phyloP scores from a whole-genome alignment of 2,329 filamentous ascomycete genomes.

The Colletotrichum melonis region DNA sequence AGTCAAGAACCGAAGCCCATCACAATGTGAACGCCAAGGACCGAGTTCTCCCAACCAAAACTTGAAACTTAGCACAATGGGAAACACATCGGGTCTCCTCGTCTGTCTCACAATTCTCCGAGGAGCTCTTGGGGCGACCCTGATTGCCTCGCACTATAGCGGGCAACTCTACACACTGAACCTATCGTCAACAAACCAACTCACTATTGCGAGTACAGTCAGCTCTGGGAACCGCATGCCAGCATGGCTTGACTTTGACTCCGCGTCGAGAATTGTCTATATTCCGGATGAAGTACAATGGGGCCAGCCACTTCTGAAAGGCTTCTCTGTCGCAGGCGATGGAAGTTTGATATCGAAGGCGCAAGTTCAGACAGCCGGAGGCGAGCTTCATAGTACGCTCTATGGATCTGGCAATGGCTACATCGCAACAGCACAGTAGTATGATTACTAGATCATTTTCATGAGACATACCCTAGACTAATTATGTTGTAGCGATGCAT shows the following conservation, averaged over 20 bases:
- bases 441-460: constrained; percentile 32
- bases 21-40: background rate
- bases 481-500: constrained; percentile 47
- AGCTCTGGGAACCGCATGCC: constrained; percentile 49
- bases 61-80: background rate
- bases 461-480: background rate
- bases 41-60: background rate
- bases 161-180: constrained; percentile 51
- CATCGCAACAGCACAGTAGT: constrained; percentile 58
- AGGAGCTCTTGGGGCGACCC: constrained; percentile 35
- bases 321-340: constrained; percentile 45
- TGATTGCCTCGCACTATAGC: constrained; percentile 53
- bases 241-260: constrained; percentile 51
- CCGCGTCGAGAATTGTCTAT: constrained; percentile 46
- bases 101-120: background rate
- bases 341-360: constrained; percentile 46
- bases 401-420: constrained; percentile 55
- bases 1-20: background rate
- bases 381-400: constrained; percentile 53
- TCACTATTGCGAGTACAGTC: constrained; percentile 42
- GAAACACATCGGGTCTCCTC: background rate
- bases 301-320: constrained; percentile 48
- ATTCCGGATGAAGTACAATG: constrained; percentile 51
- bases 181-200: constrained; percentile 41
- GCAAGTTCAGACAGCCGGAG: constrained; percentile 46